Conservation (phyloP, 2,329 filamentous ascomycete species). For the Calonectria fujianensis region DNA sequence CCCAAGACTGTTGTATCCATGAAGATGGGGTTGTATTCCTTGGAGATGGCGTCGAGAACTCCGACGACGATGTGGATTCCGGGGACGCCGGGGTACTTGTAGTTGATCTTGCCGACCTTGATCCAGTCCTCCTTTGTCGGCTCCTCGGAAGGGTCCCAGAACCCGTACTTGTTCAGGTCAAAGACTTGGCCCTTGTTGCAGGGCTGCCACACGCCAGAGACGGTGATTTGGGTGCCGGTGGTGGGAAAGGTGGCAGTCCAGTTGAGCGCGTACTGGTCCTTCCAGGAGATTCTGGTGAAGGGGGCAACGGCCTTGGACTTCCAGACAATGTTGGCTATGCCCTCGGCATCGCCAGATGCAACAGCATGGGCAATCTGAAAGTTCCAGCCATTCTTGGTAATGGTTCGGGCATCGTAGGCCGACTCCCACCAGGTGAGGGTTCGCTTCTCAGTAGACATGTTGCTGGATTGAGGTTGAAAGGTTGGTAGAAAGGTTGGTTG, state of each 20-base stretch:
- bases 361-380: not conserved
- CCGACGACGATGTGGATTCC: slow-evolving; percentile 1
- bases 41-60: not conserved
- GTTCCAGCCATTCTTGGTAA: not conserved
- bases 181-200: not conserved
- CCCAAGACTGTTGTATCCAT: not conserved
- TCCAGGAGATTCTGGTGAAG: not conserved
- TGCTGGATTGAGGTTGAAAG: not conserved
- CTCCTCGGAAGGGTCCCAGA: not conserved
- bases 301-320: not conserved
- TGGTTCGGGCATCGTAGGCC: not conserved
- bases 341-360: not conserved
- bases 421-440: slow-evolving; percentile 3
- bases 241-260: not conserved
- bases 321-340: not conserved
- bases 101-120: slow-evolving; percentile 2
- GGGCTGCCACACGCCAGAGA: not conserved
- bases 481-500: not conserved
- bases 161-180: not conserved
- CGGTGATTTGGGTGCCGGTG: not conserved
- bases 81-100: not conserved
- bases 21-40: not conserved
- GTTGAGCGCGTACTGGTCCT: not conserved
- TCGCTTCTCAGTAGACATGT: slow-evolving; percentile 1
- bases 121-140: not conserved